Evolutionary conservation across 306 rosid species (phyloP).

Genomic region (Comarum palustre): DNA sequence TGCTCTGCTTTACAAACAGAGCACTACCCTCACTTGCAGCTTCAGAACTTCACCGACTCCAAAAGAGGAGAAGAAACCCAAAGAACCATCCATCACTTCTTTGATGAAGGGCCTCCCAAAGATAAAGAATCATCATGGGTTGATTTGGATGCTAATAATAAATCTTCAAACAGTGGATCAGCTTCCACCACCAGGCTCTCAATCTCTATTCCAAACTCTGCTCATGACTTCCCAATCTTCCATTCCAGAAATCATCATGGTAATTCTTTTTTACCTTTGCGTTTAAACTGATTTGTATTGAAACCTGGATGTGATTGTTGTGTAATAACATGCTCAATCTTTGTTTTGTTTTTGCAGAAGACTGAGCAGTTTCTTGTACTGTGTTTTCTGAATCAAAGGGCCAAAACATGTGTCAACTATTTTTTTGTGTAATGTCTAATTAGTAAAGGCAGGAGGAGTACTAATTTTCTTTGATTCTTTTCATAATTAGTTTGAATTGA

Average conservation of each 20-base stretch:
- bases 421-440: constrained; percentile 32
- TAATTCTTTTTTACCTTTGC: constrained; percentile 4
- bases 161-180: constrained; percentile 53
- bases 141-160: constrained; percentile 63
- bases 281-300: background rate
- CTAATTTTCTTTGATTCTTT: background rate
- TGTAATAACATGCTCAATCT: background rate
- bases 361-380: constrained; percentile 43
- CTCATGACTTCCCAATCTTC: constrained; percentile 65
- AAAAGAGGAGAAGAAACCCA: constrained; percentile 60
- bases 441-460: background rate
- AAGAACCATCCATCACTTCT: constrained; percentile 84
- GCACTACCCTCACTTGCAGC: constrained; percentile 60
- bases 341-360: constrained; percentile 50
- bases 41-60: constrained; percentile 40
- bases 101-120: constrained; percentile 86
- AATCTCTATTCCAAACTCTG: constrained; percentile 72
- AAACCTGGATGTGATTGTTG: constrained; percentile 17
- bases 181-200: constrained; percentile 77
- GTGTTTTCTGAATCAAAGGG: constrained; percentile 38
- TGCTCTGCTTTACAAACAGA: constrained; percentile 56
- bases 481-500: constrained; percentile 16
- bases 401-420: constrained; percentile 41
- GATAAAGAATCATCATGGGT: constrained; percentile 70
- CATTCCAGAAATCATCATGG: constrained; percentile 49